Conservation (phyloP, 2,329 filamentous ascomycete genomes). For the Immersiporthe knoxdaviesiana region DNA sequence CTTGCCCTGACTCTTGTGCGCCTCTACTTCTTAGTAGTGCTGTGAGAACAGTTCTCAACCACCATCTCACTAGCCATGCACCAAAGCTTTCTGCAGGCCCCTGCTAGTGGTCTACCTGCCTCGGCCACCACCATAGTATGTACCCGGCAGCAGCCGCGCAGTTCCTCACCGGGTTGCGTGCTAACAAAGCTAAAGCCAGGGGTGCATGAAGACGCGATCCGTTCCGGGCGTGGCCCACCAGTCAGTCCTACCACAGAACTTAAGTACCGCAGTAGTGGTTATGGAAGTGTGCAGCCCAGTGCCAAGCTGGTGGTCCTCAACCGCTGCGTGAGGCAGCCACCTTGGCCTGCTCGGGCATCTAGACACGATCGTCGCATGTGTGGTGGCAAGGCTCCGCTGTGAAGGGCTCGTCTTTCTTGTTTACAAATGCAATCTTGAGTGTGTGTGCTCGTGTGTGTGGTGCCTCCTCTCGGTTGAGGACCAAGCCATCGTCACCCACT, state of each 20-base stretch:
- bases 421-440: neutral
- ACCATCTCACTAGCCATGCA: neutral
- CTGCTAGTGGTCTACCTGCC: neutral
- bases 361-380: neutral
- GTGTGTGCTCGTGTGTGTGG: neutral
- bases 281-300: neutral
- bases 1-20: neutral
- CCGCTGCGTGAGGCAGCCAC: neutral
- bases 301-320: neutral
- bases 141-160: neutral
- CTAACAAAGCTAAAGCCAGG: conserved; percentile 16
- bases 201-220: conserved; percentile 15
- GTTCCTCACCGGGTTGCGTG: neutral
- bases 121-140: neutral
- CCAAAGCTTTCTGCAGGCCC: neutral
- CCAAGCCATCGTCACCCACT: neutral
- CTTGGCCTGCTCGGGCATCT: neutral
- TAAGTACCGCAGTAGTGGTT: neutral
- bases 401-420: neutral
- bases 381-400: neutral
- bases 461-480: neutral
- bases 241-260: too few relatives aligned
- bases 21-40: too few relatives aligned
- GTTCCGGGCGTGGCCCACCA: conserved; percentile 7
- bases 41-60: neutral